Conservation (phyloP, 2,329 filamentous ascomycete species). For the Aspergillus sp. region DNA sequence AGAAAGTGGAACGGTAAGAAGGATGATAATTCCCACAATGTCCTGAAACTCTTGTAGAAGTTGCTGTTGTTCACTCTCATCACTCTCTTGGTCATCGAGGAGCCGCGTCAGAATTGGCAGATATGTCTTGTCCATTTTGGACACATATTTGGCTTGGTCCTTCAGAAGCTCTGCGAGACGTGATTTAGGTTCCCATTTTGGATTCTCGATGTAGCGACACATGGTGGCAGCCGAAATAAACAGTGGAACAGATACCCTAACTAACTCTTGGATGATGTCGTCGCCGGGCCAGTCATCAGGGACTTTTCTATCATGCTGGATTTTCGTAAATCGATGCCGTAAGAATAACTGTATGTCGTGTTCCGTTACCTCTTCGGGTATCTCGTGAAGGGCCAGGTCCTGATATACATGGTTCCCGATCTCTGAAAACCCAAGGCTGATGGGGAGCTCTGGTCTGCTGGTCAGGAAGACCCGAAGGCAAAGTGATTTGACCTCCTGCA, state of each 20-base stretch:
- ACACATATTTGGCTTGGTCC: slow-evolving; percentile 6
- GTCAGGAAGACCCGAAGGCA: slow-evolving; percentile 21
- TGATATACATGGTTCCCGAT: slow-evolving; percentile 14
- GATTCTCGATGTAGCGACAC: slow-evolving; percentile 6
- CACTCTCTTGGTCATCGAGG: slow-evolving; percentile 3
- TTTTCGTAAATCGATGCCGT: slow-evolving; percentile 9
- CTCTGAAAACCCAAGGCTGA: slow-evolving; percentile 18
- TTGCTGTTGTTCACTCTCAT: slow-evolving; percentile 8
- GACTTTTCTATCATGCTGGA: slow-evolving; percentile 8
- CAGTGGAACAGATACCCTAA: slow-evolving; percentile 6
- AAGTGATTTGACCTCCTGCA: slow-evolving; percentile 7
- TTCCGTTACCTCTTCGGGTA: slow-evolving; percentile 16
- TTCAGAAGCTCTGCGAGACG: slow-evolving; percentile 11
- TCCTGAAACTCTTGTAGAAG: slow-evolving; percentile 8
- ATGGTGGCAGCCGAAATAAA: slow-evolving; percentile 10
- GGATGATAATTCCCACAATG: no score
- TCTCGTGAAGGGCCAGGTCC: slow-evolving; percentile 19
- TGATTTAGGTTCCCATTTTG: slow-evolving; percentile 3
- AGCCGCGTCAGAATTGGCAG: slow-evolving; percentile 17
- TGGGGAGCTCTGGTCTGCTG: slow-evolving; percentile 25
- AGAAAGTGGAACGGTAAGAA: no score
- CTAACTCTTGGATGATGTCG: background rate
- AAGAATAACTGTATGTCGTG: slow-evolving; percentile 22
- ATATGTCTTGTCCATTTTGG: slow-evolving; percentile 21
- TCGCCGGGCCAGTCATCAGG: slow-evolving; percentile 7